Evolutionary conservation across 2,329 filamentous ascomycete genomes (phyloP), one percentile per base, ranked within the genome.

Genomic region (Colletotrichum musicola): DNA sequence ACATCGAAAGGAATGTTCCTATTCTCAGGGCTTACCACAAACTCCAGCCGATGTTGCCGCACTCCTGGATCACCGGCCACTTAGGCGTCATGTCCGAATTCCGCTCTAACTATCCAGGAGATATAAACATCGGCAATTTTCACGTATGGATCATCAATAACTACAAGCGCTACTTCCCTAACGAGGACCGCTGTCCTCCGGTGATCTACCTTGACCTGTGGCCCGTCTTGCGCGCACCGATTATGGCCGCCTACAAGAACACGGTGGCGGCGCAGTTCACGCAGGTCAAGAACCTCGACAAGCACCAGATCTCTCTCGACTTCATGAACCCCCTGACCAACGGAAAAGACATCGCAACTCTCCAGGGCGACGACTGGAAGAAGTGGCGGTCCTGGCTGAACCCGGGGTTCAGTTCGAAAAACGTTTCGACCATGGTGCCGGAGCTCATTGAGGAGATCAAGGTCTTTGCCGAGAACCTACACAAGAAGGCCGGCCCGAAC

Each of bases 381-480:
- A 50, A 74, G 13, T 81, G 77, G 75, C 77, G 57, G 64, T 72
- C 68, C 44, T 64, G 75, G 42, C 76, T 81, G 22, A 81, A 75
- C 22, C 79, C 77, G 0, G 79, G 76, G 1, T 82, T 82, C 42
- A 38, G 40, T 18, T 49, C 56, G 13, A 67, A 63, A 3, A 66
- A 66, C 25, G 40, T 58, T 0, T 59, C 40, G 0, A 54, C 55
- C 13, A 59, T 68, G 44, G 54, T 64, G 1, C 65, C 65, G 4
- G 60, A 54, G 13, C 49, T 68, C 4, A 49, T 65, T 7, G 61
- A 68, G 18, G 61, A 65, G 18, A 56, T 60, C 6, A 35, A 47
- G 6, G 59, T 53, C 13, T 63, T 67, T 20, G 51, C 44, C 20
- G 53, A 57, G 4, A 67, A 57, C 12, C 25, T 67, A 16, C 16